phyloP scores from a whole-genome alignment of 208 protist species.

The Trypanosoma lewisi region DNA sequence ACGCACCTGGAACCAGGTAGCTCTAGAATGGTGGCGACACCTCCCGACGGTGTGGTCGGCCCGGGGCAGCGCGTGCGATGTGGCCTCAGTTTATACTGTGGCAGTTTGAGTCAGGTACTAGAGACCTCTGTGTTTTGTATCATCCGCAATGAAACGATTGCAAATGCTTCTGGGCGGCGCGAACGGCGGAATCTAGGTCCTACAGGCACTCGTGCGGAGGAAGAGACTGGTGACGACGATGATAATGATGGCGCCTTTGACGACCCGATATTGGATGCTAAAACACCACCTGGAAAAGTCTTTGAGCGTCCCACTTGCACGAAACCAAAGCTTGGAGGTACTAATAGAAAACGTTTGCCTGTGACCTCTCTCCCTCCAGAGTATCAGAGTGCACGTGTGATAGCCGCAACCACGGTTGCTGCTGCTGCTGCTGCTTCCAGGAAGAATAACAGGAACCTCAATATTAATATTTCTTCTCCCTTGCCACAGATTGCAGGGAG shows the following conservation, averaged over 20 bases:
- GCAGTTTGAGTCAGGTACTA: slow-evolving; percentile 77
- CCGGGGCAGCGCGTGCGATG: slow-evolving; percentile 52
- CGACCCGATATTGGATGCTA: slow-evolving; percentile 19
- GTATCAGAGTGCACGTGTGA: slow-evolving; percentile 28
- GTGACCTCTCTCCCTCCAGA: slow-evolving; percentile 33
- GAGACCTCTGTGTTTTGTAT: slow-evolving; percentile 59
- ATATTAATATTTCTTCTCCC: neutral
- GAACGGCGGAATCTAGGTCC: too few species aligned
- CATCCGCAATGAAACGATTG: slow-evolving; percentile 40
- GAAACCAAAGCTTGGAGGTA: slow-evolving; percentile 10
- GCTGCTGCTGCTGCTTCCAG: neutral
- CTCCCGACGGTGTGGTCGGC: slow-evolving; percentile 44
- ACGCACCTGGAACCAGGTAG: slow-evolving; percentile 48
- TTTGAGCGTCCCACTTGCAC: slow-evolving; percentile 40
- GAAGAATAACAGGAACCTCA: neutral
- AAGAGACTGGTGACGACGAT: slow-evolving; percentile 7
- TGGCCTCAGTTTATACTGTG: slow-evolving; percentile 63
- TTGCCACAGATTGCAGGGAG: neutral
- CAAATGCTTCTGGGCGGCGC: neutral
- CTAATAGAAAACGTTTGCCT: slow-evolving; percentile 25
- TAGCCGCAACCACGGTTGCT: slow-evolving; percentile 13
- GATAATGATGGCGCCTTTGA: slow-evolving; percentile 7
- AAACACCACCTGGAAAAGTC: slow-evolving; percentile 9
- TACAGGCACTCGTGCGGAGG: slow-evolving; percentile 8
- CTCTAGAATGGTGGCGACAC: slow-evolving; percentile 45